Percentiles rank a stretch among this genome's conserved stretches.
These are phyloP conservation scores for Tephrocybe sp. DNA, from an alignment of 768 basidiomycete genomes.

Conservation along the genomic window DNA sequence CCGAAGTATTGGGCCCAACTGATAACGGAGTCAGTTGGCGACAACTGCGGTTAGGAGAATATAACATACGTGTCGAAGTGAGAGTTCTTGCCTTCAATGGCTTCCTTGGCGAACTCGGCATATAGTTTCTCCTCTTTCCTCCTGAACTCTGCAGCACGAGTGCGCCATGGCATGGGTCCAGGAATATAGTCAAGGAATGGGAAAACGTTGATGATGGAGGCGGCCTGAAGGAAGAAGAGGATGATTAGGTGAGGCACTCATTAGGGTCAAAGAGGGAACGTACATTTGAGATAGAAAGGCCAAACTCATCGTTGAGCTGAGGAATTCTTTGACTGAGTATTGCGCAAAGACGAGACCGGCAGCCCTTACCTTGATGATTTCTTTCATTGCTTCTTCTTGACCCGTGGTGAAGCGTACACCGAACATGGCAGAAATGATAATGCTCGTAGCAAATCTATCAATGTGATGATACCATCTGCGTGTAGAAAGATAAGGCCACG, in stretches of 20 bases:
- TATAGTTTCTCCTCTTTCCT: conserved; percentile 7
- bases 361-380: conserved; percentile 2
- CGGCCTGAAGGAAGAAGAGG: not conserved
- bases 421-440: conserved; percentile 10
- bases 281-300: conserved; percentile 6
- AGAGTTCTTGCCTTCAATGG: conserved; percentile 7
- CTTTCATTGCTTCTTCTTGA: conserved; percentile 2
- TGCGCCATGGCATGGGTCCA: conserved; percentile 7
- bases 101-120: conserved; percentile 3
- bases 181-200: conserved; percentile 6
- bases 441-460: conserved; percentile 4
- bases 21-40: not conserved
- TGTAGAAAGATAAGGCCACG: not conserved
- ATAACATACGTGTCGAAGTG: conserved; percentile 6
- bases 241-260: no score
- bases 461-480: conserved; percentile 4
- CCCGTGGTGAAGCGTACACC: conserved; percentile 7
- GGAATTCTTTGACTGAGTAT: no score
- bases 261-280: not conserved
- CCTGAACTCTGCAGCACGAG: conserved; percentile 4
- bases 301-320: conserved; percentile 8
- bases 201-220: conserved; percentile 9
- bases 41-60: not conserved
- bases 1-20: conserved; percentile 9
- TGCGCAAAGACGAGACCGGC: not conserved